Conservation (phyloP, 371 early-diverging fungal species). For the Phascolomyces articulosus region DNA sequence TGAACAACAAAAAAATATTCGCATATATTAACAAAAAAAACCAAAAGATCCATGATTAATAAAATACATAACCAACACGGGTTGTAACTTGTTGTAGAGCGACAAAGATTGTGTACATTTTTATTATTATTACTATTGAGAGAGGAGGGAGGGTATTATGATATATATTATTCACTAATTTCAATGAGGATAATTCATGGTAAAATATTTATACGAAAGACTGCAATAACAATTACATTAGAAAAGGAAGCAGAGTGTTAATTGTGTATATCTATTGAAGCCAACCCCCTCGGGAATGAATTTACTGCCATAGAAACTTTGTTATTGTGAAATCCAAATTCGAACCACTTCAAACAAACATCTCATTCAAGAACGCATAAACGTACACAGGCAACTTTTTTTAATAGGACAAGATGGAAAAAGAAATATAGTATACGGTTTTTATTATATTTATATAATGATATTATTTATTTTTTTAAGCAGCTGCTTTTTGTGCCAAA, state of each 20-base stretch:
- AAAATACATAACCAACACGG: background rate
- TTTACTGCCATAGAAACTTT: background rate
- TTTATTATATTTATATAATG: slow-evolving; percentile 1
- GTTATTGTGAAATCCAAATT: too few relatives aligned
- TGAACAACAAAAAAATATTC: background rate
- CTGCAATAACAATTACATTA: too few relatives aligned
- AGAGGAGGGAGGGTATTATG: background rate
- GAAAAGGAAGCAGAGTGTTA: too few relatives aligned
- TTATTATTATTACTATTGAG: background rate
- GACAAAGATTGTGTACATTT: background rate
- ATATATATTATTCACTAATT: too few relatives aligned
- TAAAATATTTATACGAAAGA: too few relatives aligned
- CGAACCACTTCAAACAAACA: too few relatives aligned
- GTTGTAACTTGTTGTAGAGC: slow-evolving; percentile 7
- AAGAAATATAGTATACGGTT: background rate
- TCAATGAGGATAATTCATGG: too few relatives aligned
- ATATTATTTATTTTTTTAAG: slow-evolving; percentile 11
- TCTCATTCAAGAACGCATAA: too few relatives aligned
- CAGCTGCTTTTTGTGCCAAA: slow-evolving; percentile 52
- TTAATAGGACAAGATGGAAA: too few relatives aligned
- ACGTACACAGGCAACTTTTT: too few relatives aligned
- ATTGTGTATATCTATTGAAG: too few relatives aligned
- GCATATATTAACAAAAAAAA: background rate
- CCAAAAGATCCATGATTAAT: background rate
- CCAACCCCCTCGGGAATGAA: background rate